Percentiles rank a stretch among this genome's conserved stretches.
These are phyloP conservation scores for Xylaria hypoxylon DNA, from an alignment of 2,329 filamentous ascomycete species.

Conservation along the genomic window DNA sequence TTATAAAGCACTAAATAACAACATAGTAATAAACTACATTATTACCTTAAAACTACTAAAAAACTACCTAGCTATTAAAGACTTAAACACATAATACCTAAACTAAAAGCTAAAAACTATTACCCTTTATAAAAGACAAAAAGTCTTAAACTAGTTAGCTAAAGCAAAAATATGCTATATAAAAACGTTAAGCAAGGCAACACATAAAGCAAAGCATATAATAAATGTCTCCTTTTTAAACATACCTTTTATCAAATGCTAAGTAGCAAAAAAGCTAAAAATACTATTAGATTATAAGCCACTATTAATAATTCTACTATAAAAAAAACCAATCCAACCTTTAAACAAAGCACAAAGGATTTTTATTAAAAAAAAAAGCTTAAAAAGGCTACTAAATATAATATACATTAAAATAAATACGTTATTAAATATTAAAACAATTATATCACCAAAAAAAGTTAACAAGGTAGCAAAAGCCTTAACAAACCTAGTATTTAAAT, in stretches of 20 bases:
- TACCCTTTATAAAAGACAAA: conserved; percentile 10
- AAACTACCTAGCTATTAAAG: conserved; percentile 17
- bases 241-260: conserved; percentile 18
- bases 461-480: too few species aligned
- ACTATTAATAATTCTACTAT: conserved; percentile 5
- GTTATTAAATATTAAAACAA: too few species aligned
- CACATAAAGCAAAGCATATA: conserved; percentile 15
- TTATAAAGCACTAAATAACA: conserved; percentile 19
- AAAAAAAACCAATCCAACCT: not conserved
- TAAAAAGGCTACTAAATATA: too few species aligned
- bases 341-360: not conserved
- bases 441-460: too few species aligned
- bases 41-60: too few species aligned
- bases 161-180: too few species aligned
- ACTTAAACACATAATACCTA: conserved; percentile 16
- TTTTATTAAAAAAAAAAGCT: conserved; percentile 13
- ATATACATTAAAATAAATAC: too few species aligned
- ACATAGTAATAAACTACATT: conserved; percentile 19
- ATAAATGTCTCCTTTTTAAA: conserved; percentile 22
- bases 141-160: too few species aligned
- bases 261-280: too few species aligned
- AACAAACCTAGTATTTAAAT: not conserved
- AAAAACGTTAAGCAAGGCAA: not conserved
- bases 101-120: conserved; percentile 17
- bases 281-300: too few species aligned